Evolutionary conservation across 108 stramenopile genomes (phyloP), one percentile per base, ranked within the genome.

Genomic region (Nitzschia sp.): DNA sequence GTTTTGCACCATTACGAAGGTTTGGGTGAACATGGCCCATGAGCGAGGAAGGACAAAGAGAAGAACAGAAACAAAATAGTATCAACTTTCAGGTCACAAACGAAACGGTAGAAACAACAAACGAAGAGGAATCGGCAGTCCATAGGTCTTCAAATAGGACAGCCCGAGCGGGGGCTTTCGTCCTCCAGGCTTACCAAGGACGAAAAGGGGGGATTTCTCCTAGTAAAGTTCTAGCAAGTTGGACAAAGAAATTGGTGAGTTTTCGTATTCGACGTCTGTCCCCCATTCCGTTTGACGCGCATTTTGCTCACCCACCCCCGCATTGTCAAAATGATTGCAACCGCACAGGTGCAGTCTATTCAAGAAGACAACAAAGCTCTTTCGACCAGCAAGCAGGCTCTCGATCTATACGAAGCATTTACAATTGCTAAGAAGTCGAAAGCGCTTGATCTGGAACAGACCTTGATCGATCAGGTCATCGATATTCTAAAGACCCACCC

Each of bases 21-120:
- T 62, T 62, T 70, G 62, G 76, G 75, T 64, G 71, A 80, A 79
- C 83, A 87, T 84, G 83, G 86, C 86, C 86, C 82, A 87, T 87
- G 86, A 80, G 77, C 82, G 78, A 82, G 74, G 80, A 68, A 30
- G 59, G 33, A 72, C 68, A 75, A 74, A 59, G 53, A 70, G 72
- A 70, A 74, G 56, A 74, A 66, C 68, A 65, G 54, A 49, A 72
- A 32, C 54, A 76, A 42, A 61, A 59, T 59, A 73, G 42, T 42
- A 74, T 38, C 61, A 63, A 51, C 68, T 56, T 61, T n/a, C 67
- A 31, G 32, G 29, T 45, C 46, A 66, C 26, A 31, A 58, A 62
- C 46, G 65, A 54, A 31, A 68, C 72, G 26, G 51, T 42, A 27
- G 38, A 35, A 38, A 30, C 53, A 60, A 51, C 38, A 47, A 47